A percentile compares a stretch with the other conserved stretches of the same genome.
phyloP scores from a whole-genome alignment of 495 filamentous ascomycete genomes.

The Hyaloscypha bicolor region DNA sequence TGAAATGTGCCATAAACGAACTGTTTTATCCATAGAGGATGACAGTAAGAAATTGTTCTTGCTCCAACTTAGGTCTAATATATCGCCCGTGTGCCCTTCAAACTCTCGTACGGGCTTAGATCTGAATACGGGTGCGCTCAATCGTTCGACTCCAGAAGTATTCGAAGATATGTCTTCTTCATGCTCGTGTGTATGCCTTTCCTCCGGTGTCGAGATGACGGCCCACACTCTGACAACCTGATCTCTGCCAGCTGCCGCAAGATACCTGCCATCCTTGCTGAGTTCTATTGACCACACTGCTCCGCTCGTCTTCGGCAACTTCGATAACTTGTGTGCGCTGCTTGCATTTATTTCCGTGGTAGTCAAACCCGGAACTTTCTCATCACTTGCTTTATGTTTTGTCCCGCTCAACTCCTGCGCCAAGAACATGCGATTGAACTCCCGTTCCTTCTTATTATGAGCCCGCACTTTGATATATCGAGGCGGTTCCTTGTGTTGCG shows the following conservation, averaged over 20 bases:
- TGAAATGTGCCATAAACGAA: slow-evolving; percentile 90
- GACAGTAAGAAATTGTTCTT: slow-evolving; percentile 99
- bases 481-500: slow-evolving; percentile 85
- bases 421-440: slow-evolving; percentile 86
- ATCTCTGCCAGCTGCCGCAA: slow-evolving; percentile 89
- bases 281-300: slow-evolving; percentile 93
- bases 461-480: slow-evolving; percentile 85
- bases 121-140: slow-evolving; percentile 93
- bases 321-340: slow-evolving; percentile 36
- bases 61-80: slow-evolving; percentile 95
- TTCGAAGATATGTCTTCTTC: slow-evolving; percentile 65
- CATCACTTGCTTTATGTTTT: slow-evolving; percentile 40
- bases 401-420: slow-evolving; percentile 79
- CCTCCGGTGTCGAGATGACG: slow-evolving; percentile 80
- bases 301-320: slow-evolving; percentile 41
- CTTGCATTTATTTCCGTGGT: slow-evolving; percentile 42
- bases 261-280: slow-evolving; percentile 88
- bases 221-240: slow-evolving; percentile 86
- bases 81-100: slow-evolving; percentile 80
- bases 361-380: slow-evolving; percentile 37
- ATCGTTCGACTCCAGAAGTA: slow-evolving; percentile 53
- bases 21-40: slow-evolving; percentile 94
- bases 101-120: slow-evolving; percentile 77
- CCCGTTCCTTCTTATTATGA: slow-evolving; percentile 78
- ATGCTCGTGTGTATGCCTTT: slow-evolving; percentile 69